A percentile compares a stretch with the other conserved stretches of the same genome.
Conservation (phyloP, 805 yeast genomes). For the Wickerhamomyces mucosus region DNA sequence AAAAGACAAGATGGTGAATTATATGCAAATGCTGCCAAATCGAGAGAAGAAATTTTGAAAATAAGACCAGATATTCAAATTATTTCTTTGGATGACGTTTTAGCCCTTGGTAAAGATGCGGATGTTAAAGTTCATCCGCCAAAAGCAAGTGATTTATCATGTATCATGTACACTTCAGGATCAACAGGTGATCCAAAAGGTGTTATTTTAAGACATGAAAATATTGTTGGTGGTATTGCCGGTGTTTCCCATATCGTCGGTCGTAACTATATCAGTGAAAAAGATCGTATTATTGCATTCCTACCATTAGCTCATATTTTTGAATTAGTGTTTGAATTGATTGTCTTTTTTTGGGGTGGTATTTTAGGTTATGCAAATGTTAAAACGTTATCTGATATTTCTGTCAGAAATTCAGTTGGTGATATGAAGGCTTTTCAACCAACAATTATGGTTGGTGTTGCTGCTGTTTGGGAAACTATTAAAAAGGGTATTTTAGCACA, state of each 20-base stretch:
- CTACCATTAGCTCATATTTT: conserved; percentile 95
- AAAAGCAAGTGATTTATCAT: conserved; percentile 39
- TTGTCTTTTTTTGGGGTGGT: conserved; percentile 82
- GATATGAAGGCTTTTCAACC: conserved; percentile 85
- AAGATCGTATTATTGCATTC: conserved; percentile 76
- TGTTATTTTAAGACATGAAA: conserved; percentile 53
- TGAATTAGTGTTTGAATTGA: conserved; percentile 81
- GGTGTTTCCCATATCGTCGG: conserved; percentile 66
- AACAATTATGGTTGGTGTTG: conserved; percentile 95
- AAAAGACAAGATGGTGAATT: conserved; percentile 53
- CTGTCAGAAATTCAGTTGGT: conserved; percentile 78
- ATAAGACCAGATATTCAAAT: conserved; percentile 73
- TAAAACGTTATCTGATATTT: conserved; percentile 77
- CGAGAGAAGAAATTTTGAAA: conserved; percentile 48
- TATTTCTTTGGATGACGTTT: conserved; percentile 53
- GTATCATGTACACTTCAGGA: conserved; percentile 67
- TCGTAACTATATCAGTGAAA: conserved; percentile 35
- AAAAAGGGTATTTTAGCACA: conserved; percentile 85
- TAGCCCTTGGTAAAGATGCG: conserved; percentile 50
- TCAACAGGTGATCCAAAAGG: conserved; percentile 81
- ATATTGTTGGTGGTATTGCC: conserved; percentile 75
- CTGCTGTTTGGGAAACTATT: conserved; percentile 95
- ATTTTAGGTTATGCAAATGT: conserved; percentile 85
- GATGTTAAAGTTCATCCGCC: conserved; percentile 33
- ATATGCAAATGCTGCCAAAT: conserved; percentile 46